These are phyloP conservation scores for Phylloporus rhodoxanthus DNA, from an alignment of 768 basidiomycete species.

Conservation along the genomic window DNA sequence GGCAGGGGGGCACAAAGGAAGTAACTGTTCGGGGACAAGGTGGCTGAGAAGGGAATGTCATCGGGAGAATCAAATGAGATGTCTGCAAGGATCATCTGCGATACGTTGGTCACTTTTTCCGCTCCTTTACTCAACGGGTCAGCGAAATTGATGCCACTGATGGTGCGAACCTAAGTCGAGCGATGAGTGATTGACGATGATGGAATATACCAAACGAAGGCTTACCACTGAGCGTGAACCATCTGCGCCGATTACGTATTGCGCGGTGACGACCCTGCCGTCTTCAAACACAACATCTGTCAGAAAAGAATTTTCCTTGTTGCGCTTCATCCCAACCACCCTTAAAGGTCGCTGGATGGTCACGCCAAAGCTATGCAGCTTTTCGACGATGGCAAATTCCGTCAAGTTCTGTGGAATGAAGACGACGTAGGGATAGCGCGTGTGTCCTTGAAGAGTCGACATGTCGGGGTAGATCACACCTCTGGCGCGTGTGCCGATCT, in stretches of 20 bases:
- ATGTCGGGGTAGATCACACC: slow-evolving; percentile 30
- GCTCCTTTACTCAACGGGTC: slow-evolving; percentile 37
- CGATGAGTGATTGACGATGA: not conserved
- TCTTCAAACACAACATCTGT: slow-evolving; percentile 43
- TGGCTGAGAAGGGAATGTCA: not conserved
- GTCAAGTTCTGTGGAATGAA: slow-evolving; percentile 43
- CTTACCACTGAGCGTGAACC: slow-evolving; percentile 28
- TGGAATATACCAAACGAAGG: not conserved
- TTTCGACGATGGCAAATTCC: slow-evolving; percentile 36
- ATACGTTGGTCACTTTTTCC: slow-evolving; percentile 25
- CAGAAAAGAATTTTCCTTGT: slow-evolving; percentile 22
- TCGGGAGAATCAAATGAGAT: slow-evolving; percentile 9
- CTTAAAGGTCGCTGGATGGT: slow-evolving; percentile 35
- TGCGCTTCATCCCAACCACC: slow-evolving; percentile 33
- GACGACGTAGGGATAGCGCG: slow-evolving; percentile 40
- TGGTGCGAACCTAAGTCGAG: slow-evolving; percentile 36
- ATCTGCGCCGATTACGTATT: slow-evolving; percentile 49
- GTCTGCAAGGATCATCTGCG: slow-evolving; percentile 27
- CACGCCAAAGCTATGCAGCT: slow-evolving; percentile 30
- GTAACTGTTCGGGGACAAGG: slow-evolving; percentile 8
- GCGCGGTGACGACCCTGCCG: slow-evolving; percentile 38
- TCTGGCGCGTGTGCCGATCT: slow-evolving; percentile 30
- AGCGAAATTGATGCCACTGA: slow-evolving; percentile 37
- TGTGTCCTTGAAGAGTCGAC: slow-evolving; percentile 34
- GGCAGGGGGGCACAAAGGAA: slow-evolving; percentile 15